Conservation (phyloP, 2,329 filamentous ascomycete genomes). For the Epichloe uncinata region DNA sequence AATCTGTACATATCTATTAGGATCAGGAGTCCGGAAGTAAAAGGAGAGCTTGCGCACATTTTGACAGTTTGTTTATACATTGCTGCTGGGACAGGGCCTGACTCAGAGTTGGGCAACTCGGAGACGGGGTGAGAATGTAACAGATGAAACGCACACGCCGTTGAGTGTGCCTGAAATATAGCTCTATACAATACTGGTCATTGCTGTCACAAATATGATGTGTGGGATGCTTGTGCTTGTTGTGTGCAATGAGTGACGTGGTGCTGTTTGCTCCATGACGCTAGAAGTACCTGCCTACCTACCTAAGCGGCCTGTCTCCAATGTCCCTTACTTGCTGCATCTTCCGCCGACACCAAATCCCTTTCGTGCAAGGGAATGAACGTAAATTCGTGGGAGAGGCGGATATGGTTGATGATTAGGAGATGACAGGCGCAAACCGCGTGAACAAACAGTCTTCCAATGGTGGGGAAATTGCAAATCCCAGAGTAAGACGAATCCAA, state of each 20-base stretch:
- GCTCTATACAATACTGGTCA: background rate
- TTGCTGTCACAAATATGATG: background rate
- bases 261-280: background rate
- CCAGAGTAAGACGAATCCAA: too few species aligned
- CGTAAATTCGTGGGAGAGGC: too few species aligned
- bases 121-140: background rate
- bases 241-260: background rate
- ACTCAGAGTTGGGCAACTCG: background rate
- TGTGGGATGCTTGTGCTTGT: background rate
- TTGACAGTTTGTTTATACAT: slow-evolving; percentile 2
- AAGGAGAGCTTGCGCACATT: background rate
- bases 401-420: too few species aligned
- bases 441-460: too few species aligned
- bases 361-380: too few species aligned
- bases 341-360: too few species aligned
- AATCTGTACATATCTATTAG: slow-evolving; percentile 10
- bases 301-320: too few species aligned
- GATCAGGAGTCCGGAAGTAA: background rate
- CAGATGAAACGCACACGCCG: background rate
- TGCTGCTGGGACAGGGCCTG: background rate
- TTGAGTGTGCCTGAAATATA: background rate
- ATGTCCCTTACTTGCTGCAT: too few species aligned
- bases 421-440: too few species aligned
- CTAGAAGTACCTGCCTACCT: background rate
- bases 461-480: too few species aligned